A percentile compares a stretch with the other conserved stretches of the same genome.
Evolutionary conservation across 2,329 filamentous ascomycete genomes (phyloP).

Genomic region (Elsinoe australis): DNA sequence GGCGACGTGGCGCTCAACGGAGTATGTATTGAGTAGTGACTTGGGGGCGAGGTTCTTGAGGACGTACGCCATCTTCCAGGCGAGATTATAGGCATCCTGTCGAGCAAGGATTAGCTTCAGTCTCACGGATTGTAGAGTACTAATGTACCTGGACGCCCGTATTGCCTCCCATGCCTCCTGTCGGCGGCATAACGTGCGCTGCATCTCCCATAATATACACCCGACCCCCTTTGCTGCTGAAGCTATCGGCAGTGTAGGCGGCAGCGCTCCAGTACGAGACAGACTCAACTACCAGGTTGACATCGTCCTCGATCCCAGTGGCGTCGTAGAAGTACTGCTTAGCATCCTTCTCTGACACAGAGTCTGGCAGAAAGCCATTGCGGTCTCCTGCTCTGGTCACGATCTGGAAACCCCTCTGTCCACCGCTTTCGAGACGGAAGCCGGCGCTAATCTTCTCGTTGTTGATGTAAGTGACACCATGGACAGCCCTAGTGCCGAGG

Average conservation of each 20-base stretch:
- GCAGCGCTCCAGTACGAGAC: constrained; percentile 16
- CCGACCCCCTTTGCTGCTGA: constrained; percentile 15
- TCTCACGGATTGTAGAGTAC: no score
- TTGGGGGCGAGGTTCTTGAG: neutral
- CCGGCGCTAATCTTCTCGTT: constrained; percentile 22
- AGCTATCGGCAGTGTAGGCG: constrained; percentile 7
- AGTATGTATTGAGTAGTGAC: constrained; percentile 12
- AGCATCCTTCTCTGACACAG: constrained; percentile 3
- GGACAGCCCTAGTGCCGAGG: constrained; percentile 16
- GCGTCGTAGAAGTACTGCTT: constrained; percentile 10
- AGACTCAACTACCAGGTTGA: constrained; percentile 6
- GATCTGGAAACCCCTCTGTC: constrained; percentile 22
- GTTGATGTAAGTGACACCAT: constrained; percentile 25
- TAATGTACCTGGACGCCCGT: no score
- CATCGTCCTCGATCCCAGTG: constrained; percentile 11
- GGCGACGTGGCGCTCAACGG: constrained; percentile 4
- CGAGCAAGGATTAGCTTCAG: no score
- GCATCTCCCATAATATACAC: constrained; percentile 30
- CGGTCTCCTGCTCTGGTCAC: constrained; percentile 21
- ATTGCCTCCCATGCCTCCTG: constrained; percentile 16
- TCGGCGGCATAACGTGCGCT: constrained; percentile 26
- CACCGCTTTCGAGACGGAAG: constrained; percentile 23
- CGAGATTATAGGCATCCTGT: constrained; percentile 21
- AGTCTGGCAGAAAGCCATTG: constrained; percentile 8
- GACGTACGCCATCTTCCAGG: constrained; percentile 23